A percentile compares a stretch with the other conserved stretches of the same genome.
phyloP scores from a whole-genome alignment of 2,329 filamentous ascomycete species.

The Mycosphaerelloides madeirae region DNA sequence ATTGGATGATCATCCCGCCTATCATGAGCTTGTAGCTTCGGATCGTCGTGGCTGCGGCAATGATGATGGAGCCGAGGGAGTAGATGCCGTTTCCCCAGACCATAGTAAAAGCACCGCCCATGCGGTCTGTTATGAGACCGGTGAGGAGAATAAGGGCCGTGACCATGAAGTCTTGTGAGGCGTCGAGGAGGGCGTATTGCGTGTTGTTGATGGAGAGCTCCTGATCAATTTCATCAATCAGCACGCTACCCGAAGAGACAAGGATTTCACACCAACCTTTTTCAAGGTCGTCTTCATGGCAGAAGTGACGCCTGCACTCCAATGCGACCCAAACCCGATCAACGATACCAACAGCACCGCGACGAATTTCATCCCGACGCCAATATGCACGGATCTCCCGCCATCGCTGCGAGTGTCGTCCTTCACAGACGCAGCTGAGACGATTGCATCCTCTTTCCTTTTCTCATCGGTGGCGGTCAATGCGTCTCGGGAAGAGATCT shows the following conservation, averaged over 20 bases:
- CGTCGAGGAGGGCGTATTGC: conserved; percentile 55
- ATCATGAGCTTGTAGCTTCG: conserved; percentile 60
- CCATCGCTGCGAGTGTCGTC: conserved; percentile 12
- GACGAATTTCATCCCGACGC: conserved; percentile 34
- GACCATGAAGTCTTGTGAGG: conserved; percentile 60
- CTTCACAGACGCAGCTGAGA: neutral
- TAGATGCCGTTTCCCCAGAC: conserved; percentile 60
- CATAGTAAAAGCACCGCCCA: conserved; percentile 56
- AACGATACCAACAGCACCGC: conserved; percentile 49
- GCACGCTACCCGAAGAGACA: no score
- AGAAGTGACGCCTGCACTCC: conserved; percentile 57
- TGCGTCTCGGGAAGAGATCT: conserved; percentile 2
- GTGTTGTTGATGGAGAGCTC: conserved; percentile 57
- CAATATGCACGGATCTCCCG: conserved; percentile 15
- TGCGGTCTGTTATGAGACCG: conserved; percentile 54
- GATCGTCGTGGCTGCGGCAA: conserved; percentile 54
- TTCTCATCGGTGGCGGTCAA: neutral
- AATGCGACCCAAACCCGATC: conserved; percentile 57
- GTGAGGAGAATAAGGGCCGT: conserved; percentile 52
- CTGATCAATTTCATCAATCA: conserved; percentile 2
- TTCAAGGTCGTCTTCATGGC: conserved; percentile 60
- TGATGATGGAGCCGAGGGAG: conserved; percentile 54
- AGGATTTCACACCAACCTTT: conserved; percentile 36
- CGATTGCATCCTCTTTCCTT: neutral
- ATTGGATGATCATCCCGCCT: conserved; percentile 50